Conservation (phyloP, 495 filamentous ascomycete species). For the Paragyromitra xinjiangensis region DNA sequence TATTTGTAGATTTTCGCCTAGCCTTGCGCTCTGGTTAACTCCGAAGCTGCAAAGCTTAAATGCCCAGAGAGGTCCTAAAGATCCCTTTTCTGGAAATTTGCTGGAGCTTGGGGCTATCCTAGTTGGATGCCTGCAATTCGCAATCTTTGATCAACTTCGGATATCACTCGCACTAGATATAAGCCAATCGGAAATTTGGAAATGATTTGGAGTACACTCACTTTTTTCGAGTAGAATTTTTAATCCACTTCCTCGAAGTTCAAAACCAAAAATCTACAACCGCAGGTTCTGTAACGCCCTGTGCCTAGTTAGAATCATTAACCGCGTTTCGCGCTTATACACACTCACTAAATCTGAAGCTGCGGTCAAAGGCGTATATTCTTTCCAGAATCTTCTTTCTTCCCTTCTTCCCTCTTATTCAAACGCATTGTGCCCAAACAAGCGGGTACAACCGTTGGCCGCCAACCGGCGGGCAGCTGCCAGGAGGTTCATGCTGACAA, state of each 20-base stretch:
- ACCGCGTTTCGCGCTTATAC: background rate
- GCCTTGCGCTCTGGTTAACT: too few species aligned
- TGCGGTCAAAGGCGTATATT: background rate
- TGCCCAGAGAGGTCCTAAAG: too few species aligned
- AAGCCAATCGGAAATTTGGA: too few species aligned
- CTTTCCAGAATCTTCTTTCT: constrained; percentile 20
- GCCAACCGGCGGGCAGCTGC: constrained; percentile 10
- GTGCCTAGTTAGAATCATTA: background rate
- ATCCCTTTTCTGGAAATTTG: too few species aligned
- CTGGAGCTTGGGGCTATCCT: too few species aligned
- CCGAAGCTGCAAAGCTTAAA: too few species aligned
- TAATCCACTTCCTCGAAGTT: background rate
- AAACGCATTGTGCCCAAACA: background rate
- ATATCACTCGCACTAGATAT: too few species aligned
- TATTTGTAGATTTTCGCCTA: too few species aligned
- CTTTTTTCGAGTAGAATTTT: background rate
- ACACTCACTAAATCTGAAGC: background rate
- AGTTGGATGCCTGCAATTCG: too few species aligned
- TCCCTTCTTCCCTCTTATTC: background rate
- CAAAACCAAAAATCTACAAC: background rate
- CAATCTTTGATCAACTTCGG: too few species aligned
- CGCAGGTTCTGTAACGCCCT: background rate
- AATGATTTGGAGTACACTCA: too few species aligned
- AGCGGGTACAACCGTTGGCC: constrained; percentile 10
- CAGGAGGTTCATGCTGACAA: constrained; percentile 12